phyloP scores from a whole-genome alignment of 2,329 filamentous ascomycete species.

The Albophoma yamanashiensis region DNA sequence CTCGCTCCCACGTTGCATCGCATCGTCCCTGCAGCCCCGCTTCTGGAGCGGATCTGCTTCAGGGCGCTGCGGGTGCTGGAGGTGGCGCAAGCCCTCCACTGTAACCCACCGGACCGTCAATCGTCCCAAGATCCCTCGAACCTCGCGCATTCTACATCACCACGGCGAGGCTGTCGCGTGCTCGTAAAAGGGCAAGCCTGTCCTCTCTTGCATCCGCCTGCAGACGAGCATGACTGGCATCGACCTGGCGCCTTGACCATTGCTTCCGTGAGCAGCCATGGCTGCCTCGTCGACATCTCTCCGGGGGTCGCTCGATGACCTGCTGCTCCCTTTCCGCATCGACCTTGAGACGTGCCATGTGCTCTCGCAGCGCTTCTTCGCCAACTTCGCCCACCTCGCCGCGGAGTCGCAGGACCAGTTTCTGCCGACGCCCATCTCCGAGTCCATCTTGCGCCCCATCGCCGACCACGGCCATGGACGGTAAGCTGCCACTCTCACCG shows the following conservation, averaged over 20 bases:
- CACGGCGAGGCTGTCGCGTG: not conserved
- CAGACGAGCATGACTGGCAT: not conserved
- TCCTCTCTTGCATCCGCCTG: not conserved
- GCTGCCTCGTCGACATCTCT: conserved; percentile 3
- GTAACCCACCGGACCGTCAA: not conserved
- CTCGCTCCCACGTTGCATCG: conserved; percentile 5
- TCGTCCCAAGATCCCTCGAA: not conserved
- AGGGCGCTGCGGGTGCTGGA: not conserved
- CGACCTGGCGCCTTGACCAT: not conserved
- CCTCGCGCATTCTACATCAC: not conserved
- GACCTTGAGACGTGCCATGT: conserved; percentile 32
- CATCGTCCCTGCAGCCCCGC: not conserved
- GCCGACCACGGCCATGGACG: conserved; percentile 30
- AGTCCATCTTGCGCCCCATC: conserved; percentile 42
- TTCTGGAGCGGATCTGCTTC: not conserved
- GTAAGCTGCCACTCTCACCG: conserved; percentile 25
- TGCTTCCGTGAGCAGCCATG: conserved; percentile 9
- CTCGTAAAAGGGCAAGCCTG: not conserved
- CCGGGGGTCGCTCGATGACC: conserved; percentile 23
- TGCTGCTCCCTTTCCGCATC: conserved; percentile 40
- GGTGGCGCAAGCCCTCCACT: not conserved
- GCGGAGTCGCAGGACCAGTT: conserved; percentile 45
- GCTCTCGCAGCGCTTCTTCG: conserved; percentile 36
- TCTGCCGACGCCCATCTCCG: conserved; percentile 49
- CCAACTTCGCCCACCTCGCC: conserved; percentile 38